Base-by-base conservation (phyloP, 75 land plant genomes). In the Larix kaempferi region DNA sequence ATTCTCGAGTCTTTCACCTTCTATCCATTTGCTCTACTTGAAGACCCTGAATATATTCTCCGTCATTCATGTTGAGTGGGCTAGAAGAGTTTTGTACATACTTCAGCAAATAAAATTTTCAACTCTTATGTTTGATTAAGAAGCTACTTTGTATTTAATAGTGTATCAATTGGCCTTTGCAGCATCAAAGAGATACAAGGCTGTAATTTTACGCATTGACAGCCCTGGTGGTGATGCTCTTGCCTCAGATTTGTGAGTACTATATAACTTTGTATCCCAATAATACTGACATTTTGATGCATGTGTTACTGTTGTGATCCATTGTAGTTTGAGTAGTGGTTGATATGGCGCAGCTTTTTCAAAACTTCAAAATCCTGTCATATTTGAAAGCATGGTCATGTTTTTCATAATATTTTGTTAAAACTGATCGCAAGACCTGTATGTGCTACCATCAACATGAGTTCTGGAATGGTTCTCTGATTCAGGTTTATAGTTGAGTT, bases 191-290 rank as follows among this genome's bases (percentile, higher is more conserved):
- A 90, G 78, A 76, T 95, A 86, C 73, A 97, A 97, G 79, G 99
- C 99, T 83, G 98, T 87, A 37, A 76, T 97, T 52, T 69, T 97
- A 37, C 87, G 99, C 10, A 95, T 96, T 78, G 99, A 96, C 78
- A 96, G 99, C 78, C 95, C 94, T 73, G 99, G 99, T 73, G 98
- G 98, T 72, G 99, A 96, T 89, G 99, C 99, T 76, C 94, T 96
- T 79, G 99, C 98, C 76, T 96, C 98, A 74, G 99, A 96, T 80
- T 78, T 96, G 99, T 96, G 89, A 91, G 99, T 84, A 56, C 27
- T 78, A 35, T 23, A 44, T 19, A 76, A 55, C 22, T 22, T 56
- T 4, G 10, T 74, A 11, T 73, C 39, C 54, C 54, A 10, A 10
- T 49, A 49, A 22, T 63, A 8, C 72, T 27, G 6, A 69, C 19